Base-by-base conservation (phyloP, 768 basidiomycete species). In the Podaxis pistillaris region DNA sequence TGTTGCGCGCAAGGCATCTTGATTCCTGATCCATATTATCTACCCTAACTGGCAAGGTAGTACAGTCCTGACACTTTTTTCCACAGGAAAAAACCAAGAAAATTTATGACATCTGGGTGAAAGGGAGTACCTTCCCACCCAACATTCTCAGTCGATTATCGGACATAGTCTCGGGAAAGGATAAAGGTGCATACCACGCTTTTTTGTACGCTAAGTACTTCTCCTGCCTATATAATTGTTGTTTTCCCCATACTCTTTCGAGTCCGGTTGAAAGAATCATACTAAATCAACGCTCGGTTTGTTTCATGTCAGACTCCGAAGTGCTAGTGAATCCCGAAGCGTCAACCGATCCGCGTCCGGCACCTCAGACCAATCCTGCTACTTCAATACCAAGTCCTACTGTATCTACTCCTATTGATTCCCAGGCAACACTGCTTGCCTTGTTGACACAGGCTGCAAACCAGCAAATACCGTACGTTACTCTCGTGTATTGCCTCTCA, bases 101-200 rank as follows among this genome's bases (percentile, higher is more conserved):
- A 77, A 88, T 99, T 71, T 86, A 96, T 76, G 97, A 98, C 78
- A 98, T 99, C 70, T 99, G 96, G 96, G 84, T 83, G 70, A 96
- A 96, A 75, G 86, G 87, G 63, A 86, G 82, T 75, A 96, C 96
- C 54, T 99, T 99, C 78, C 89, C 94, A 62, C 72, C 87, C 69
- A 72, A 82, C 68, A 86, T 91, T 72, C 78, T 96, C 70, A 79
- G 86, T 65, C 88, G 87, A 68, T 81, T 97, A 73, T 79, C 81
- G 75, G 84, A 86, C 74, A 78, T 89, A 74, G 74, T 92, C 75
- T 84, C 84, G 76, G 85, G 81, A 74, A 79, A 83, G 72, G 83
- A 81, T 81, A 87, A 93, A 93, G 93, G 92, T 94, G 91, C 90
- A 84, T 93, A 92, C 87, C 81, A 77, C 75, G 76, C 73, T 74